A percentile compares a stretch with the other conserved stretches of the same genome.
Evolutionary conservation across 176 grass and related monocot genomes (phyloP).

Genomic region (Elymus sibiricus): DNA sequence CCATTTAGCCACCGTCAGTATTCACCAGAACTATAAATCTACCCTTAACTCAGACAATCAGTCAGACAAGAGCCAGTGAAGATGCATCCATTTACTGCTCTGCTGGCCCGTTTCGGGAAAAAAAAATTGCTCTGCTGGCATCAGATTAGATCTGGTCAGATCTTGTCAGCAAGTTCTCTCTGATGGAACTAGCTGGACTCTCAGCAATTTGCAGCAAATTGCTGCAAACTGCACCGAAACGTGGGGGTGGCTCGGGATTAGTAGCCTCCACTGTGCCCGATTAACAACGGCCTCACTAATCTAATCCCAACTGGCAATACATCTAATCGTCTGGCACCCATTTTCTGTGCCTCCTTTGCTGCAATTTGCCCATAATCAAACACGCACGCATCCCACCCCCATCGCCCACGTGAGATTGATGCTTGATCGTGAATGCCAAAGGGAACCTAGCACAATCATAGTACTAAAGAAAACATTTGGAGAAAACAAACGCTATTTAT

Average conservation of each 20-base stretch:
- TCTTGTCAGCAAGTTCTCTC: neutral
- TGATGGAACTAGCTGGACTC: neutral
- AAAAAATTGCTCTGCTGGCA: neutral
- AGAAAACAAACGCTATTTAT: neutral
- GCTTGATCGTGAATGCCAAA: neutral
- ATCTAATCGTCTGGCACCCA: constrained; percentile 34
- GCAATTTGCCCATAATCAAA: constrained; percentile 38
- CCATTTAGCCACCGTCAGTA: neutral
- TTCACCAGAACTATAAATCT: neutral
- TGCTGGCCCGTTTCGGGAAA: too few relatives aligned
- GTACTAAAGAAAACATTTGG: constrained; percentile 10
- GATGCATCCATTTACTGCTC: neutral
- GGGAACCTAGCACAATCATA: constrained; percentile 1
- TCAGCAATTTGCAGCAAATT: neutral
- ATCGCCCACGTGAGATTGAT: neutral
- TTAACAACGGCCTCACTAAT: constrained; percentile 27
- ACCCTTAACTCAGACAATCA: neutral
- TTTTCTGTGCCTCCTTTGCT: constrained; percentile 14
- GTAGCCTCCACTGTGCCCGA: constrained; percentile 30
- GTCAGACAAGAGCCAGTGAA: neutral
- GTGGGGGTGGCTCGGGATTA: constrained; percentile 39
- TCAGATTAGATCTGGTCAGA: constrained; percentile 15
- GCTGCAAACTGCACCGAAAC: constrained; percentile 9
- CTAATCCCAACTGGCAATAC: constrained; percentile 35
- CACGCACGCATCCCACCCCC: constrained; percentile 3